Evolutionary conservation across 2,329 filamentous ascomycete species (phyloP), one percentile per base, ranked within the genome.

Genomic region (Penicillium sclerotiorum): DNA sequence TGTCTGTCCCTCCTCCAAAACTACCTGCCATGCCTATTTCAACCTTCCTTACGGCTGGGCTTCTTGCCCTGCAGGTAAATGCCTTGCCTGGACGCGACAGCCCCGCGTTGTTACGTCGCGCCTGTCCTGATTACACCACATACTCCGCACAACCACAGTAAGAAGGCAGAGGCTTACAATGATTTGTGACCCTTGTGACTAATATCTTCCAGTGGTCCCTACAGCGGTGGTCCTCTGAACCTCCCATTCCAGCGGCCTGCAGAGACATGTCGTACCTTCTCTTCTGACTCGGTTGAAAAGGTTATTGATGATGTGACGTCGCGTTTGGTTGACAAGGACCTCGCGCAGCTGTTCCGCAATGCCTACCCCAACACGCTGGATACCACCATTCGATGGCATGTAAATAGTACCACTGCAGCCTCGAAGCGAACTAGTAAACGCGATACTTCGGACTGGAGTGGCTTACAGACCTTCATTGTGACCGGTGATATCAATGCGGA

Each of bases 341-440:
- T 99, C 11, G 93, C 93, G 3, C 85, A 92, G 21, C 78, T 99
- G 9, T 99, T 99, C 67, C 90, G 95, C 68, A 99, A 99, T 67
- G 86, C 93, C 2, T 97, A 95, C 58, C 93, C 93, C 4, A 95
- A 94, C 54, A 93, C 89, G 0, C 83, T 94, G 3, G 91, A 96
- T 65, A 96, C 91, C 0, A 96, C 91, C 0, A 83, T 96, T 57
- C 85, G 89, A 63, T 96, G 93, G 80, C 91, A 96, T 67, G 86
- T 87, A 4, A 84, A 87, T 55, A 87, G 78, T 2, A 50, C 58
- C 22, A 79, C 78, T 6, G 52, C 59, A 3, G 47, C 66, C 17
- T 51, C 63, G 1, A 45, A 54, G 12, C 54, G 59, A 72, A 75
- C 69, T 37, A 66, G 58, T 40, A 65, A 62, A 41, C 68, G 66